Conservation (phyloP, 495 filamentous ascomycete species). For the Penicillium waksmanii region DNA sequence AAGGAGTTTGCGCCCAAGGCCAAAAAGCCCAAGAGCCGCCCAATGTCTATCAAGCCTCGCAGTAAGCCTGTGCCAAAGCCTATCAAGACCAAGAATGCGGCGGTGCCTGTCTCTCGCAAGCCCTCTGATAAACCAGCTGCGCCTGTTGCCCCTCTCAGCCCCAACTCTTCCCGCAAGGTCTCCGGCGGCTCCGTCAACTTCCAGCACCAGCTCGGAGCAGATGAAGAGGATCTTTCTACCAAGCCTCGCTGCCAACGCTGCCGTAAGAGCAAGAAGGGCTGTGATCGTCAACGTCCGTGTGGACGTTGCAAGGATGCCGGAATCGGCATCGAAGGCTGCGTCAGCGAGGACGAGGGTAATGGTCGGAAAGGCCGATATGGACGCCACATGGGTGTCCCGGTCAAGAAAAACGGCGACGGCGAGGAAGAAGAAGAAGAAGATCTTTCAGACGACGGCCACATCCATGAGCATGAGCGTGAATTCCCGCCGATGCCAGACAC, state of each 20-base stretch:
- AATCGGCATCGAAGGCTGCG: conserved; percentile 85
- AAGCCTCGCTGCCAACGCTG: conserved; percentile 98
- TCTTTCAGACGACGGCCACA: neutral
- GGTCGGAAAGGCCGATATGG: conserved; percentile 96
- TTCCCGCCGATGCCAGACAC: conserved; percentile 38
- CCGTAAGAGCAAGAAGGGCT: conserved; percentile 99
- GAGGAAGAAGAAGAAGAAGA: conserved; percentile 18
- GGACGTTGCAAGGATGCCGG: conserved; percentile 95
- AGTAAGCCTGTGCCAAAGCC: conserved; percentile 44
- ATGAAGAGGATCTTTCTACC: conserved; percentile 87
- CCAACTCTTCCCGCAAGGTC: conserved; percentile 75
- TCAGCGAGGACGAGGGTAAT: conserved; percentile 96
- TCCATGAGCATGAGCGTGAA: conserved; percentile 22
- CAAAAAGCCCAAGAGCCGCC: conserved; percentile 50
- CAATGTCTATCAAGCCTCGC: conserved; percentile 39
- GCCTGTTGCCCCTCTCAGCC: conserved; percentile 46
- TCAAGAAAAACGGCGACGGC: conserved; percentile 66
- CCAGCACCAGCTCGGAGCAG: conserved; percentile 72
- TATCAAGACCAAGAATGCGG: conserved; percentile 45
- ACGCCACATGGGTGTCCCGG: conserved; percentile 92
- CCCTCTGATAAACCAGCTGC: conserved; percentile 54
- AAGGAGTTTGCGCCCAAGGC: conserved; percentile 47
- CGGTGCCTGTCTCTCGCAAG: conserved; percentile 50
- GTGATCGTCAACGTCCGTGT: conserved; percentile 93
- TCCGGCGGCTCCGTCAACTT: conserved; percentile 69